A percentile compares a stretch with the other conserved stretches of the same genome.
phyloP scores from a whole-genome alignment of 2,329 filamentous ascomycete species.

The Iodosphaeria phyllophila region DNA sequence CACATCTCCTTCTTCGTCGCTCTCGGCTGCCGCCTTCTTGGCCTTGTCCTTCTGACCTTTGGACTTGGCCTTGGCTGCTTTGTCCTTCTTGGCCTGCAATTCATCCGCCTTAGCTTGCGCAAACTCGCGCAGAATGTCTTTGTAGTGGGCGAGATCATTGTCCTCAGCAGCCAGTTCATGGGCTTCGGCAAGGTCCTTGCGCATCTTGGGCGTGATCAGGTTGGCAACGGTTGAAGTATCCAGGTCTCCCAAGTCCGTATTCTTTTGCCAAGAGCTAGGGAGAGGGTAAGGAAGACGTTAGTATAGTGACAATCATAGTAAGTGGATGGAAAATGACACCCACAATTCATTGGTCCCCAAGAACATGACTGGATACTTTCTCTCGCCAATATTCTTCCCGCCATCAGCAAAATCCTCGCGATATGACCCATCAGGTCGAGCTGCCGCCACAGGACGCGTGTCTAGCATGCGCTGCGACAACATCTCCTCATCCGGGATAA shows the following conservation, averaged over 20 bases:
- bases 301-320: constrained; percentile 1
- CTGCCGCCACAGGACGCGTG: constrained; percentile 68
- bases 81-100: constrained; percentile 20
- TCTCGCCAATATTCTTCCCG: constrained; percentile 68
- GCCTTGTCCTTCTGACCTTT: constrained; percentile 20
- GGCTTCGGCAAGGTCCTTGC: constrained; percentile 60
- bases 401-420: constrained; percentile 75
- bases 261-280: constrained; percentile 73
- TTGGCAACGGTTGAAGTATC: constrained; percentile 53
- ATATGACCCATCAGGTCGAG: constrained; percentile 67
- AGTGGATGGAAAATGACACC: constrained; percentile 21
- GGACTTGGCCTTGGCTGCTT: constrained; percentile 7
- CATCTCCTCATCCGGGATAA: constrained; percentile 90
- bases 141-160: constrained; percentile 66
- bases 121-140: constrained; percentile 55
- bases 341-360: constrained; percentile 92
- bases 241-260: constrained; percentile 64
- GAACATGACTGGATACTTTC: constrained; percentile 92
- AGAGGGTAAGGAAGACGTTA: constrained; percentile 4
- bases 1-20: constrained; percentile 35
- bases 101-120: constrained; percentile 45
- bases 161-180: constrained; percentile 65
- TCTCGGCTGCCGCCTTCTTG: constrained; percentile 27
- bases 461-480: constrained; percentile 62
- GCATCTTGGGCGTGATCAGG: constrained; percentile 55